Percentiles rank a stretch among this genome's conserved stretches.
Evolutionary conservation across 75 land plant species (phyloP).

Genomic region (Picea sitchensis): DNA sequence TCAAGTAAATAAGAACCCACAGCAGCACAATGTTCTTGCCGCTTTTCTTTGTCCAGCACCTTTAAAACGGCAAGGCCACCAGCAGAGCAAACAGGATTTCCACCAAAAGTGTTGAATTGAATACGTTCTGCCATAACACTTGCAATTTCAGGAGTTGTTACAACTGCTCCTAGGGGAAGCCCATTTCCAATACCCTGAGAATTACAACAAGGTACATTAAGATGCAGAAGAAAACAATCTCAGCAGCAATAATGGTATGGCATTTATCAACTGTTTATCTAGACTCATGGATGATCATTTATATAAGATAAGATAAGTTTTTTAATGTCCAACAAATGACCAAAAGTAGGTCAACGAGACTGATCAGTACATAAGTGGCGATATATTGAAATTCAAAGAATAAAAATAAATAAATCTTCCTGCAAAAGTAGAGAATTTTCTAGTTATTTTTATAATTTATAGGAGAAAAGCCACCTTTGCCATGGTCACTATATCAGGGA

Average conservation of each 20-base stretch:
- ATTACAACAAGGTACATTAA: constrained; percentile 9
- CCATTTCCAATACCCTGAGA: constrained; percentile 92
- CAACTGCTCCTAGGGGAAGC: constrained; percentile 84
- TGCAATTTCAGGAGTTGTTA: constrained; percentile 91
- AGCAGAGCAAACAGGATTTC: constrained; percentile 91
- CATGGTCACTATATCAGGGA: constrained; percentile 95
- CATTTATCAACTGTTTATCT: neutral
- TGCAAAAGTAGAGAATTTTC: neutral
- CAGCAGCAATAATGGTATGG: neutral
- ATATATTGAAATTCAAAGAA: neutral
- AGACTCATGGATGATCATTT: too few species aligned
- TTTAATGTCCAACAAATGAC: neutral
- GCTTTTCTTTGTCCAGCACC: constrained; percentile 76
- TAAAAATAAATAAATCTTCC: neutral
- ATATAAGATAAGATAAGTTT: too few species aligned
- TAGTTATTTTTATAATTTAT: neutral
- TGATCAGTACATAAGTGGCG: neutral
- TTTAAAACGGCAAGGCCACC: constrained; percentile 84
- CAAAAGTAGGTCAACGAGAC: neutral
- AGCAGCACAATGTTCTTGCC: constrained; percentile 69
- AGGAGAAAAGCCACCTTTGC: constrained; percentile 55
- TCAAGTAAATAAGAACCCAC: constrained; percentile 74
- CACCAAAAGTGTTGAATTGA: constrained; percentile 89
- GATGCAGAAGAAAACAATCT: neutral
- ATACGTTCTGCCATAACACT: constrained; percentile 57